Evolutionary conservation across 352 stramenopile species (phyloP).

Genomic region (Discostella stelligera): DNA sequence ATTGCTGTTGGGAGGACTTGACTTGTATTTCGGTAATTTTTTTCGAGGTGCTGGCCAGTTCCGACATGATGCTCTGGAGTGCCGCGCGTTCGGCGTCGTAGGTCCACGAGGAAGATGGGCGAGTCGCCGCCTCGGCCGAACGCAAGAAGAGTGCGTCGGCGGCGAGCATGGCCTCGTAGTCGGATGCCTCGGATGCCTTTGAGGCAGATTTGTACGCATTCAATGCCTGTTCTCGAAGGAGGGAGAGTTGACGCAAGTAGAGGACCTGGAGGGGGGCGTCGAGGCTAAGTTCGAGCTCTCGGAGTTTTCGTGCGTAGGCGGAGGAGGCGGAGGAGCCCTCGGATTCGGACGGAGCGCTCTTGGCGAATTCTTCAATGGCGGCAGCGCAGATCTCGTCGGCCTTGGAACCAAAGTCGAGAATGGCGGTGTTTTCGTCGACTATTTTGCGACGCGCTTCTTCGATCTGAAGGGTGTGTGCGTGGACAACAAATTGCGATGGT

Average conservation of each 20-base stretch:
- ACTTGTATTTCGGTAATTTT: slow-evolving; percentile 79
- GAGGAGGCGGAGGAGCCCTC: slow-evolving; percentile 53
- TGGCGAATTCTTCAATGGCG: slow-evolving; percentile 77
- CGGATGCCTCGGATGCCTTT: slow-evolving; percentile 70
- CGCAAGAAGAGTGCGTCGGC: slow-evolving; percentile 79
- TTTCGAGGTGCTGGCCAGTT: slow-evolving; percentile 80
- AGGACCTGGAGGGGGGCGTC: slow-evolving; percentile 83
- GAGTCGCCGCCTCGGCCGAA: slow-evolving; percentile 76
- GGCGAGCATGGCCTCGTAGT: slow-evolving; percentile 85
- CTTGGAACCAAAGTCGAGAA: slow-evolving; percentile 77
- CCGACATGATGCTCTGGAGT: slow-evolving; percentile 82
- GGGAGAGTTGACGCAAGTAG: slow-evolving; percentile 81
- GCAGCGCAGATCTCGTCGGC: slow-evolving; percentile 81
- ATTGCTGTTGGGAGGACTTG: slow-evolving; percentile 79
- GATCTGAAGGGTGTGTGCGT: slow-evolving; percentile 50
- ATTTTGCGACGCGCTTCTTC: slow-evolving; percentile 69
- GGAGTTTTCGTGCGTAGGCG: slow-evolving; percentile 76
- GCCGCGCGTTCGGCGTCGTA: slow-evolving; percentile 78
- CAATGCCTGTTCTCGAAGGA: slow-evolving; percentile 82
- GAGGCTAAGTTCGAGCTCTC: slow-evolving; percentile 79
- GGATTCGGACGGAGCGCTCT: slow-evolving; percentile 65
- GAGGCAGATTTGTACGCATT: slow-evolving; percentile 75
- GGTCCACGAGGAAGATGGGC: slow-evolving; percentile 73
- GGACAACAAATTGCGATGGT: slow-evolving; percentile 3
- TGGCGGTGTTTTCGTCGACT: slow-evolving; percentile 71